Evolutionary conservation across 1,284 basidiomycete species (phyloP), one percentile per base, ranked within the genome.

Genomic region (Takashimella koratensis): DNA sequence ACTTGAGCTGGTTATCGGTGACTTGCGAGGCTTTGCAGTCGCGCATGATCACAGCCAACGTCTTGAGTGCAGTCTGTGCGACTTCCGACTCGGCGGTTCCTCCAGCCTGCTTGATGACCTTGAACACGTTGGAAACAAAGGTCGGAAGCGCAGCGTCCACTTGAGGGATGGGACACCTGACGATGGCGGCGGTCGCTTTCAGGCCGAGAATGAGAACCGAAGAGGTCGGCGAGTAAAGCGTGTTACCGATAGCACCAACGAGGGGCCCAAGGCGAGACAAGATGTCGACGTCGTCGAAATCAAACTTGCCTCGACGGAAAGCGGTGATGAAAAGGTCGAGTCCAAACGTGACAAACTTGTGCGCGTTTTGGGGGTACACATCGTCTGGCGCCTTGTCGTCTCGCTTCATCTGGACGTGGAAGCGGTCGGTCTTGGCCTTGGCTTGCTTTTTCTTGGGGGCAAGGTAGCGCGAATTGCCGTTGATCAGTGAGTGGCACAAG

Each of bases 241-340:
- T 88, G 70, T 98, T 95, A 30, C 94, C 96, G 47, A 98, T 87
- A 11, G 87, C 83, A 36, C 84, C 79, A 19, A 97, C 86, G 78
- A 98, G 87, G 0, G 90, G 84, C 52, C 95, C 90, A 21, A 98
- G 80, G 42, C 91, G 86, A 11, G 86, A 79, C 47, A 94, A 79
- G 45, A 89, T 81, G 22, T 82, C 78, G 3, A 80, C 64, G 63
- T 96, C 84, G 25, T 84, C 83, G 70, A 95, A 86, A 70, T 95
- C 86, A 66, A 98, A 96, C 26, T 86, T 86, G 59, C 85, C 86
- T 11, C 91, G 83, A 36, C 89, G 84, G 68, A 92, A 84, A 0
- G 91, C 90, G 2, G 90, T 91, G 62, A 88, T 84, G 65, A 98
- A 88, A 11, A 98, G 79, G 57, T 98, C 94, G 20, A 98, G 80